Conservation (phyloP, 257 asterid species). For the Fraxinus americana region DNA sequence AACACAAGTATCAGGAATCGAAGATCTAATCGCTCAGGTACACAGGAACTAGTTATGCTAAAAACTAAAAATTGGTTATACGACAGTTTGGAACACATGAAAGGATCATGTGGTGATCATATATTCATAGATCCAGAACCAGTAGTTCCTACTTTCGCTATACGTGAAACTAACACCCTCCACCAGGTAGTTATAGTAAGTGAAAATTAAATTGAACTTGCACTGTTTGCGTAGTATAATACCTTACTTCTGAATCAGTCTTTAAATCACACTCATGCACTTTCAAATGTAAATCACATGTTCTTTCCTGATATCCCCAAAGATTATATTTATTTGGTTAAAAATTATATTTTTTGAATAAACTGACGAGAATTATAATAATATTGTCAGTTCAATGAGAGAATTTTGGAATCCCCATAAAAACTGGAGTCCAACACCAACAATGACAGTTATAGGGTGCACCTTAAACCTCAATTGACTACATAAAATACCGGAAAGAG, state of each 20-base stretch:
- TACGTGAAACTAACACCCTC: conserved; percentile 7
- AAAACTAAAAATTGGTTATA: not conserved
- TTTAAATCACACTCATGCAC: conserved; percentile 7
- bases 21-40: not conserved
- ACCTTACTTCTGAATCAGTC: not conserved
- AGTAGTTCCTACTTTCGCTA: not conserved
- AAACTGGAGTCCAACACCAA: conserved; percentile 16
- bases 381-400: not conserved
- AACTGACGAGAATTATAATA: not conserved
- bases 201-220: not conserved
- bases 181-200: conserved; percentile 1
- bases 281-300: not conserved
- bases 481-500: conserved; percentile 11
- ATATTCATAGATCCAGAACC: not conserved
- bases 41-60: not conserved
- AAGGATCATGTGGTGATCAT: not conserved
- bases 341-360: conserved; percentile 4
- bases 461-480: conserved; percentile 8
- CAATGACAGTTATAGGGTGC: conserved; percentile 13
- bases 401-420: not conserved
- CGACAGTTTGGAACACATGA: not conserved
- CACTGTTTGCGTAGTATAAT: not conserved
- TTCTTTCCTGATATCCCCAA: not conserved
- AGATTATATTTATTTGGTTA: not conserved
- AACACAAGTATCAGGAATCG: not conserved